These are phyloP conservation scores for Ceratonia siliqua DNA, from an alignment of 306 rosid genomes.

Conservation along the genomic window DNA sequence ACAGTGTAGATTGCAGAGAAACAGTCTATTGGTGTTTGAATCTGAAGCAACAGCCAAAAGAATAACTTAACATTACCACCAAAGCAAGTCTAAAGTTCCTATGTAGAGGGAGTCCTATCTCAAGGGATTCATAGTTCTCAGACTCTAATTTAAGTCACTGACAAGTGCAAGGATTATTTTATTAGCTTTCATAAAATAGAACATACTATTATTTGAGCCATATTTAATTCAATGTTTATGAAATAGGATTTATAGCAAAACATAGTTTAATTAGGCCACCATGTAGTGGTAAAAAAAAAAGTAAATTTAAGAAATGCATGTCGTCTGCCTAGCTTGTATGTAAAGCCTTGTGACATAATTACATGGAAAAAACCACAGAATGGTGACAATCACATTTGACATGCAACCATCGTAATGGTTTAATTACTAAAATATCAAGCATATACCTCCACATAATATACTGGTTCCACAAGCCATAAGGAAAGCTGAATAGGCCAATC, in stretches of 20 bases:
- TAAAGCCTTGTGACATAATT: neutral
- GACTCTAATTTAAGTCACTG: neutral
- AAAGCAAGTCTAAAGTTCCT: slow-evolving; percentile 18
- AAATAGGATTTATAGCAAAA: neutral
- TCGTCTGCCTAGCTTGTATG: slow-evolving; percentile 5
- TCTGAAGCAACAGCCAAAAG: slow-evolving; percentile 57
- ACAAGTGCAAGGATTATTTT: slow-evolving; percentile 2
- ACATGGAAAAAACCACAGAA: slow-evolving; percentile 5
- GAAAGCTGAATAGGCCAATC: slow-evolving; percentile 94
- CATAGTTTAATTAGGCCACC: neutral
- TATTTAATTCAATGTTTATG: neutral
- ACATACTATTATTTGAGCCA: neutral
- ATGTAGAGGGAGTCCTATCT: neutral
- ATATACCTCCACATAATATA: slow-evolving; percentile 86
- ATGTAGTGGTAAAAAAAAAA: neutral
- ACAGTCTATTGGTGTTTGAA: slow-evolving; percentile 97
- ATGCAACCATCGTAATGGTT: neutral
- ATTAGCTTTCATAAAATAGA: neutral
- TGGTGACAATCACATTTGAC: slow-evolving; percentile 13
- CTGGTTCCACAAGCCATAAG: slow-evolving; percentile 99
- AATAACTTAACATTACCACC: slow-evolving; percentile 21
- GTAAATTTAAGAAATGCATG: neutral
- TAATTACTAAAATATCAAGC: slow-evolving; percentile 9
- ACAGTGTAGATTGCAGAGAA: slow-evolving; percentile 98
- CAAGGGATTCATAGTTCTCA: neutral